Evolutionary conservation across 441 rosid genomes (phyloP).

Genomic region (Pelargonium cotyledonis): DNA sequence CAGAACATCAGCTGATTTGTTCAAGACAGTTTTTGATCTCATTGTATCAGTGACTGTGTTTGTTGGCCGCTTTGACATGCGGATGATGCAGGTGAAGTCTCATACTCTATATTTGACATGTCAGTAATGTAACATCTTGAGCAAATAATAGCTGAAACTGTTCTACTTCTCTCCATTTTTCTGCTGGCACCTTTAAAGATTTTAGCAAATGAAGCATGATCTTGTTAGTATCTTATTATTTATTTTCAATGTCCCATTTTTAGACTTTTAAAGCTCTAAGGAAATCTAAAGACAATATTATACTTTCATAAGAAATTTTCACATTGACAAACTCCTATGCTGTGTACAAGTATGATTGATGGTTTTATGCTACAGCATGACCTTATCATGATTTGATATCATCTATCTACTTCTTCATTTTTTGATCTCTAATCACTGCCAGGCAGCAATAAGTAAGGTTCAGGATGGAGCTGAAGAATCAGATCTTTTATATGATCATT

Average conservation of each 20-base stretch:
- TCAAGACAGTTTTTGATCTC: constrained; percentile 96
- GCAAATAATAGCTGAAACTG: not conserved
- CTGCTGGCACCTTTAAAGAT: not conserved
- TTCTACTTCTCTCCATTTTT: constrained; percentile 5
- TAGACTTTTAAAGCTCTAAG: not conserved
- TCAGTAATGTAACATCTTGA: not conserved
- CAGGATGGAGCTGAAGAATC: constrained; percentile 43
- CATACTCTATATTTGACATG: constrained; percentile 2
- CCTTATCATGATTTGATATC: constrained; percentile 3
- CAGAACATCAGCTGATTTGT: constrained; percentile 99
- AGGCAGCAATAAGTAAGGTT: constrained; percentile 87
- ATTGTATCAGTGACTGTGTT: constrained; percentile 93
- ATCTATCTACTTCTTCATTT: constrained; percentile 5
- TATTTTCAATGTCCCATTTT: not conserved
- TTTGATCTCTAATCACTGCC: constrained; percentile 19
- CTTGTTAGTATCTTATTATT: not conserved
- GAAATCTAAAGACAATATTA: not conserved
- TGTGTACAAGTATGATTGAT: not conserved
- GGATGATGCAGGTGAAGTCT: constrained; percentile 92
- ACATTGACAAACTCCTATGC: not conserved
- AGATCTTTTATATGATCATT: constrained; percentile 76
- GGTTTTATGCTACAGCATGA: not conserved
- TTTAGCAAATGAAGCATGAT: not conserved
- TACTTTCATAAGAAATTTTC: not conserved
- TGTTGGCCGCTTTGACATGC: constrained; percentile 99